phyloP scores from a whole-genome alignment of 306 rosid genomes.

The Ammopiptanthus mongolicus region DNA sequence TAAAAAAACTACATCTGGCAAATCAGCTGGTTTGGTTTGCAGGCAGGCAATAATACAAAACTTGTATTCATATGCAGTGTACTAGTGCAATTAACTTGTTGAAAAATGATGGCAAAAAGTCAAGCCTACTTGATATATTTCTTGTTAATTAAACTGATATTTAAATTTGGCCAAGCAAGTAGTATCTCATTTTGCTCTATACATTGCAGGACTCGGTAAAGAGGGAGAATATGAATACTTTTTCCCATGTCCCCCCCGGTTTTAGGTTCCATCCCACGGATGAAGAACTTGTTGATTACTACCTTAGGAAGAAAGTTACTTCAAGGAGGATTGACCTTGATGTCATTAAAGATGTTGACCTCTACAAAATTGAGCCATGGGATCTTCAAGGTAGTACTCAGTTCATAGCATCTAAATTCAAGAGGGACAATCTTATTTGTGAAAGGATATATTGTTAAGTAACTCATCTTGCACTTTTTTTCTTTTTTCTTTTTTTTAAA shows the following conservation, averaged over 20 bases:
- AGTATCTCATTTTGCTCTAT: conserved; percentile 4
- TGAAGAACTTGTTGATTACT: conserved; percentile 94
- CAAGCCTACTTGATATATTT: not conserved
- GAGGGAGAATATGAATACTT: conserved; percentile 43
- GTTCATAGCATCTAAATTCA: not conserved
- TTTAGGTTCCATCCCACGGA: conserved; percentile 96
- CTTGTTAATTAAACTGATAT: not conserved
- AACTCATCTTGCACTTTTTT: not conserved
- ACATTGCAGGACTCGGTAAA: conserved; percentile 34
- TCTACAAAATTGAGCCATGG: conserved; percentile 94
- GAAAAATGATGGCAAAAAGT: not conserved
- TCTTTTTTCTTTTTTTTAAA: not conserved
- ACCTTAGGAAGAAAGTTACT: conserved; percentile 72
- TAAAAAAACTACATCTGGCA: not conserved
- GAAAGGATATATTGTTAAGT: not conserved
- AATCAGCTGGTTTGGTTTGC: not conserved
- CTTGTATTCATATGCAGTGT: not conserved
- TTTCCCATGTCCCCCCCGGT: conserved; percentile 86
- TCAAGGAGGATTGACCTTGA: conserved; percentile 78
- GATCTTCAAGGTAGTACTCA: conserved; percentile 75
- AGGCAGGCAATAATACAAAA: not conserved
- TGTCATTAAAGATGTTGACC: conserved; percentile 92
- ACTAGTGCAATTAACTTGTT: not conserved
- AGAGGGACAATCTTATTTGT: not conserved
- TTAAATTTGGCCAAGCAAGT: not conserved